phyloP scores from a whole-genome alignment of 306 rosid genomes.

The Styphnolobium japonicum region DNA sequence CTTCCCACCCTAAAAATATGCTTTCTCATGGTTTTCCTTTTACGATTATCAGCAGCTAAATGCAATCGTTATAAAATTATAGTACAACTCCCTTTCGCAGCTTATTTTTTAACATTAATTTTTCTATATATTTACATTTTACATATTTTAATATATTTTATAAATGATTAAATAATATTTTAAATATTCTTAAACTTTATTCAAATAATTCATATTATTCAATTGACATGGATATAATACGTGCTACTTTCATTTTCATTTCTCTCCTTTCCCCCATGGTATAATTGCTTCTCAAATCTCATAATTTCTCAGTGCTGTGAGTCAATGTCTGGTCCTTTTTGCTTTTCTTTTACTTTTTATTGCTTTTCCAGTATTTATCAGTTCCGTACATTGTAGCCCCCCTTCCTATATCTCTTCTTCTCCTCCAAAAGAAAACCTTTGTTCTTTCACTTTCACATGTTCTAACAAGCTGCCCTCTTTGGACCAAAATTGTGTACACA shows the following conservation, averaged over 20 bases:
- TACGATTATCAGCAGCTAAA: background rate
- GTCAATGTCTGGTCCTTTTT: constrained; percentile 15
- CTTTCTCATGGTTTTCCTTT: background rate
- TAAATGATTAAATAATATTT: background rate
- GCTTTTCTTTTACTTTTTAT: background rate
- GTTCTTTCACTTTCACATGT: constrained; percentile 16
- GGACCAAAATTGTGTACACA: background rate
- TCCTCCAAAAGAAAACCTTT: background rate
- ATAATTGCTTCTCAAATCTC: background rate
- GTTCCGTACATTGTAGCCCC: constrained; percentile 15
- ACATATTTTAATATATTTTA: too few species aligned
- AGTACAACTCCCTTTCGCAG: background rate
- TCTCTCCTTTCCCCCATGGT: background rate
- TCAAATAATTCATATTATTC: background rate
- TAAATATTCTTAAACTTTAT: background rate
- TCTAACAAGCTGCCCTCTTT: background rate
- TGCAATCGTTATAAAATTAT: background rate
- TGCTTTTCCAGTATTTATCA: background rate
- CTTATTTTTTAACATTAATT: background rate
- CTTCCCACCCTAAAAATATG: too few species aligned
- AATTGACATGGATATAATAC: background rate
- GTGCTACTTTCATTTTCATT: background rate
- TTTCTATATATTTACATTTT: background rate
- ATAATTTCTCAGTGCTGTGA: background rate
- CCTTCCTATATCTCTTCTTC: background rate